Percentiles rank a stretch among this genome's conserved stretches.
These are phyloP conservation scores for Talaromyces sp. DNA, from an alignment of 2,329 filamentous ascomycete species.

Conservation along the genomic window DNA sequence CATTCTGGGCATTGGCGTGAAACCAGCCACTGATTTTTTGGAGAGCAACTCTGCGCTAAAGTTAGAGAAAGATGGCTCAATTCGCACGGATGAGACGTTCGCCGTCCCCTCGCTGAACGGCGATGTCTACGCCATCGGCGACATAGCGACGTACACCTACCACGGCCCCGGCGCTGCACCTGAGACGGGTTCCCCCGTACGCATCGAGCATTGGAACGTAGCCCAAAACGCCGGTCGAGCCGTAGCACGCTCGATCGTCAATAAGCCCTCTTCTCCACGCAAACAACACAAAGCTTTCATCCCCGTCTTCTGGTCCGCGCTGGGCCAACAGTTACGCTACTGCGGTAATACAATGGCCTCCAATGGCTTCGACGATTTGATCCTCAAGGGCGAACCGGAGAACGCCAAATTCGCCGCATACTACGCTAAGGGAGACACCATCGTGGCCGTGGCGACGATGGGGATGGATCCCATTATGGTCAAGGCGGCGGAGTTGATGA, in stretches of 20 bases:
- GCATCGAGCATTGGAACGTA: slow-evolving; percentile 99
- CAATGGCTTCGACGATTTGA: slow-evolving; percentile 75
- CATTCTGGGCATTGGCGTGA: slow-evolving; percentile 84
- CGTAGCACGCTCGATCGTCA: slow-evolving; percentile 72
- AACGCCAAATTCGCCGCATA: slow-evolving; percentile 83
- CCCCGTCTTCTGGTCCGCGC: slow-evolving; percentile 93
- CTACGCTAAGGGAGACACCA: slow-evolving; percentile 78
- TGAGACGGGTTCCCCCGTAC: slow-evolving; percentile 58
- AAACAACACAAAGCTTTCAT: slow-evolving; percentile 67
- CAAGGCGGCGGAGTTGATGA: slow-evolving; percentile 82
- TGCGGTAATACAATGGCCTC: slow-evolving; percentile 73
- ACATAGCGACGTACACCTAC: slow-evolving; percentile 94
- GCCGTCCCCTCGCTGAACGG: slow-evolving; percentile 58
- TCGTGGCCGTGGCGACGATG: slow-evolving; percentile 90
- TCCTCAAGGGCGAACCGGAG: slow-evolving; percentile 71
- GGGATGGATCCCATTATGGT: slow-evolving; percentile 80
- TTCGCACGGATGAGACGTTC: slow-evolving; percentile 77
- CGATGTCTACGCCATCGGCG: slow-evolving; percentile 87
- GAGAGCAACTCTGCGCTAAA: slow-evolving; percentile 64
- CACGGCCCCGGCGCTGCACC: slow-evolving; percentile 73
- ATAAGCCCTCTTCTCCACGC: slow-evolving; percentile 29
- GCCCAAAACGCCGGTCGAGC: slow-evolving; percentile 86
- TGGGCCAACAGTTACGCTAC: slow-evolving; percentile 86
- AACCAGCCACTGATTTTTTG: slow-evolving; percentile 79
- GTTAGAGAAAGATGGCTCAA: slow-evolving; percentile 79